Evolutionary conservation across 164 flowering plant species (phyloP).

Genomic region (Houttuynia cordata): DNA sequence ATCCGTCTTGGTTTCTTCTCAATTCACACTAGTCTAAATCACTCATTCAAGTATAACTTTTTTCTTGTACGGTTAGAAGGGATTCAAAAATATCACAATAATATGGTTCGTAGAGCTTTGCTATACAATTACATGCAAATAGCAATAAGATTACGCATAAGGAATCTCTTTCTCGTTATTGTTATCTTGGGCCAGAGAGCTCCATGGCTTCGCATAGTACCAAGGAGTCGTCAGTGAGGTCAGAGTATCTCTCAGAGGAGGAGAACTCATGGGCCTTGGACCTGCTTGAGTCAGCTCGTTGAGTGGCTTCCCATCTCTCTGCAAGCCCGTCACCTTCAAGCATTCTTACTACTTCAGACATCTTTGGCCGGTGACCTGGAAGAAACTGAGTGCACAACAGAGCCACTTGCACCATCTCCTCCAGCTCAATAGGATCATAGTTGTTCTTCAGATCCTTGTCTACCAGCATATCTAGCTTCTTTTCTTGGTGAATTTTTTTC

Average conservation of each 20-base stretch:
- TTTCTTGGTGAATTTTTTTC: conserved; percentile 69
- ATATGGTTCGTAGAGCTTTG: too few relatives aligned
- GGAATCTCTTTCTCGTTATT: too few relatives aligned
- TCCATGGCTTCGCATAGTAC: conserved; percentile 71
- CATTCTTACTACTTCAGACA: conserved; percentile 78
- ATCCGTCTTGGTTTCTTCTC: too few relatives aligned
- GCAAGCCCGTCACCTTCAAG: conserved; percentile 81
- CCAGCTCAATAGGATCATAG: conserved; percentile 40
- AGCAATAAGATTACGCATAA: too few relatives aligned
- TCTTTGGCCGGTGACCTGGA: conserved; percentile 62
- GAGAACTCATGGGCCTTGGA: conserved; percentile 41
- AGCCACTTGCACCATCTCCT: conserved; percentile 77
- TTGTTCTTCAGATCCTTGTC: conserved; percentile 55
- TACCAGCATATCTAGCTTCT: conserved; percentile 63
- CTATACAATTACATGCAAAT: too few relatives aligned
- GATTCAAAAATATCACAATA: too few relatives aligned
- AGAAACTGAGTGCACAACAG: conserved; percentile 58
- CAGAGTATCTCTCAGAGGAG: conserved; percentile 65
- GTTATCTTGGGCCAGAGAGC: conserved; percentile 70
- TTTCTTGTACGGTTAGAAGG: too few relatives aligned
- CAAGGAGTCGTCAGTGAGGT: conserved; percentile 69
- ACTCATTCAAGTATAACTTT: too few relatives aligned
- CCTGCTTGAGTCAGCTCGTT: conserved; percentile 37
- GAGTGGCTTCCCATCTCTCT: conserved; percentile 80
- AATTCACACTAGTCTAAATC: too few relatives aligned